Evolutionary conservation across 2,329 filamentous ascomycete species (phyloP), one percentile per base, ranked within the genome.

Genomic region (Sporothrix humicola): DNA sequence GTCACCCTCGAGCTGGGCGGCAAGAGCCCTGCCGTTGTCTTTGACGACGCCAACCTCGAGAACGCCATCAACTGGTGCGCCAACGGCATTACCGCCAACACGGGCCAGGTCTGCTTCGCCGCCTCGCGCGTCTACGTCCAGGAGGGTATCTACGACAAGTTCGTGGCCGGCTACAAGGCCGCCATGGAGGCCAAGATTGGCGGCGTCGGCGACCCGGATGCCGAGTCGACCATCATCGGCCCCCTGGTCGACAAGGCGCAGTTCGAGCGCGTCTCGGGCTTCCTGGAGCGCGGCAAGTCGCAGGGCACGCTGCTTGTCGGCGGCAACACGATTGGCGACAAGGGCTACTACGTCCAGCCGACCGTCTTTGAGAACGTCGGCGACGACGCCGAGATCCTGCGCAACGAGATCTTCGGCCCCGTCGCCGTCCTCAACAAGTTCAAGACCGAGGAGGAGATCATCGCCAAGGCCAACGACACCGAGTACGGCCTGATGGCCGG

Each of bases 31-130:
- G 84, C 89, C 70, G 82, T 92, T 58, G 84, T 92, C 71, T 86
- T 92, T 6, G 88, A 88, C 1, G 90, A 92, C 77, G 89, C 87
- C 6, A 86, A 90, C 72, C 78, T 92, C 44, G 88, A 90, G 23
- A 85, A 85, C 76, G 90, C 90, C n/a, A 89, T 77, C 9, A 75
- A 46, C 46, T 82, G 81, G 81, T 79, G 78, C 31, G 77, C 77
- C n/a, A 81, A 82, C 74, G 77, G 81, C 6, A 80, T 93, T 85
- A 90, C 92, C 82, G 89, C 89, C 73, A 93, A 93, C 77, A 90
- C 89, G 0, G 91, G 91, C 23, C 91, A 93, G 80, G 90, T 93
- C 52, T 93, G 91, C 83, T 92, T 91, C 46, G 93, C 93, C 77
- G 90, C 91, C 3, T 92, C 90, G 0, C 84, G 91, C 2, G 90